phyloP scores from a whole-genome alignment of 1,139 yeast species.

The Nematodospora anomalae region DNA sequence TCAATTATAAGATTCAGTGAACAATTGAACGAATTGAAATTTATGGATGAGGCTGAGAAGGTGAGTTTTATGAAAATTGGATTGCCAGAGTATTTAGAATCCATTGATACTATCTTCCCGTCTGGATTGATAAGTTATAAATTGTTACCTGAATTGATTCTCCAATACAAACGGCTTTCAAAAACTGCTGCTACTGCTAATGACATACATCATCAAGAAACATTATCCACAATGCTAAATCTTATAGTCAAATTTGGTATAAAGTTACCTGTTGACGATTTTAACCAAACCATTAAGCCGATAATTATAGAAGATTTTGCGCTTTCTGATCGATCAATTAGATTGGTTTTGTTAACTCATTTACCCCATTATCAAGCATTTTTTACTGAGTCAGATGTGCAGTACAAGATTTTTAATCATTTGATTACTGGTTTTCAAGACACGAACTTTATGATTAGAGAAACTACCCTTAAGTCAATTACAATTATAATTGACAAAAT shows the following conservation, averaged over 20 bases:
- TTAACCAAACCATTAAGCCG: constrained; percentile 56
- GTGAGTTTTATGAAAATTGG: constrained; percentile 50
- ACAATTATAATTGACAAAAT: constrained; percentile 64
- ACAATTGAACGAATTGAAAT: constrained; percentile 52
- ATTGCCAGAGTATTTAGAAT: constrained; percentile 31
- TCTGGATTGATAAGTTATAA: constrained; percentile 61
- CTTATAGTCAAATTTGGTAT: constrained; percentile 48
- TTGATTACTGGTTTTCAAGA: constrained; percentile 82
- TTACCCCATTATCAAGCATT: constrained; percentile 56
- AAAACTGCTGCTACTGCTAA: constrained; percentile 24
- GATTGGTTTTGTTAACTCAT: constrained; percentile 66
- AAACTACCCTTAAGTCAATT: constrained; percentile 75
- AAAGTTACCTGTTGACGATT: constrained; percentile 38
- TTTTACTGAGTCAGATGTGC: constrained; percentile 61
- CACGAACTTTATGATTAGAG: constrained; percentile 76
- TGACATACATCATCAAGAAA: constrained; percentile 38
- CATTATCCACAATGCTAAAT: constrained; percentile 44
- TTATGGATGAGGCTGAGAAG: constrained; percentile 52
- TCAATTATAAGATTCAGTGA: constrained; percentile 47
- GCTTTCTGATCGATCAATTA: constrained; percentile 71
- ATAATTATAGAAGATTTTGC: constrained; percentile 61
- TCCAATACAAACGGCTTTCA: constrained; percentile 32
- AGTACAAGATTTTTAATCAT: constrained; percentile 66
- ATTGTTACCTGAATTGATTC: constrained; percentile 65
- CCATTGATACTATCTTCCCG: constrained; percentile 39